Evolutionary conservation across 139 green algal genomes (phyloP).

Genomic region (Tetratostichococcus sp.): DNA sequence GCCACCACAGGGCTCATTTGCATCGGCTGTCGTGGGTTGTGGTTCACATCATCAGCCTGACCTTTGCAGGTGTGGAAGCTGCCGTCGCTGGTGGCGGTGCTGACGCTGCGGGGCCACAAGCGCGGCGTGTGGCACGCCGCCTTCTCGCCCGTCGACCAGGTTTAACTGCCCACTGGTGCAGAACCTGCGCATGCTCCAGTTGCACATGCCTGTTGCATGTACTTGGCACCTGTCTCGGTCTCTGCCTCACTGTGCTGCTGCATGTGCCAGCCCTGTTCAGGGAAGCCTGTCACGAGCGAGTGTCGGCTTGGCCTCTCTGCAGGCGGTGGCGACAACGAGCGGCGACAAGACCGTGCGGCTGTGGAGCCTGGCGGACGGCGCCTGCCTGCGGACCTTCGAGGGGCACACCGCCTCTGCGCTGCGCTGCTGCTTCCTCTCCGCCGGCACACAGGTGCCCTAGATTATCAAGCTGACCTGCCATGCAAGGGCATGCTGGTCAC

Average conservation of each 20-base stretch:
- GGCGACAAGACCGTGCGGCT: constrained; percentile 86
- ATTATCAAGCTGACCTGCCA: neutral
- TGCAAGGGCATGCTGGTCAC: neutral
- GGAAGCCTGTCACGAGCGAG: too few relatives aligned
- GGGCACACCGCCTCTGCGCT: constrained; percentile 87
- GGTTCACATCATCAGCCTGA: too few relatives aligned
- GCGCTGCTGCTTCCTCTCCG: constrained; percentile 66
- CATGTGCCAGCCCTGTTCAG: too few relatives aligned
- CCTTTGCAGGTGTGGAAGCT: constrained; percentile 62
- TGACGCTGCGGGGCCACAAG: constrained; percentile 78
- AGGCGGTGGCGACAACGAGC: constrained; percentile 46
- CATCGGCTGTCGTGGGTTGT: too few relatives aligned
- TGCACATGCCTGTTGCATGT: too few relatives aligned
- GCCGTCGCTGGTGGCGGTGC: constrained; percentile 62
- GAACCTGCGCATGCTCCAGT: too few relatives aligned
- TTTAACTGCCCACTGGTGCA: constrained; percentile 12
- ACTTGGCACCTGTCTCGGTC: too few relatives aligned
- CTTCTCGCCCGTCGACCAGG: constrained; percentile 88
- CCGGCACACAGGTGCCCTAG: constrained; percentile 62
- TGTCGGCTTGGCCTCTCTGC: too few relatives aligned
- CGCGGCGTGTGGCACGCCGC: constrained; percentile 88
- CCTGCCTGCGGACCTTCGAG: constrained; percentile 89
- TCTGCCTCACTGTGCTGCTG: too few relatives aligned
- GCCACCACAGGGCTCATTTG: too few relatives aligned
- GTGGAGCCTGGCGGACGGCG: constrained; percentile 77